Evolutionary conservation across 768 basidiomycete species (phyloP), one percentile per base, ranked within the genome.

Genomic region (Cystofilobasidium bisporidii): DNA sequence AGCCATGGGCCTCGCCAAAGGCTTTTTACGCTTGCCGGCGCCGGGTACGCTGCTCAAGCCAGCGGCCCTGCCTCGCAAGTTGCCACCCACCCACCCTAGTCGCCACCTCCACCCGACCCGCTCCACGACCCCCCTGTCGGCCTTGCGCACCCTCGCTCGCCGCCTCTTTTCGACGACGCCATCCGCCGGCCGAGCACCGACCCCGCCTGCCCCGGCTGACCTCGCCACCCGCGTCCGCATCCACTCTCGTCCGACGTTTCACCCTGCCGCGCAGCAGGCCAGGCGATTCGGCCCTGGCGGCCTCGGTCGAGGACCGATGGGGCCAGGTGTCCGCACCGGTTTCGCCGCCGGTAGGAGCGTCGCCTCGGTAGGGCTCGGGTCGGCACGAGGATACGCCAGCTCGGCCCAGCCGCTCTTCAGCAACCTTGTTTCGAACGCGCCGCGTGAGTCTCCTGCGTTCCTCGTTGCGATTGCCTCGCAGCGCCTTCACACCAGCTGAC

Each of bases 381-480:
- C n/a, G 20, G 43, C 62, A 1, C 24, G 63, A 41, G 63, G 45
- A 1, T 64, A 64, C 40, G 36, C 50, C 36, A 50, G 43, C 20
- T 8, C 63, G 6, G 63, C 63, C 17, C 48, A 45, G 22, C 63
- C 63, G 20, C 40, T 64, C 33, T 56, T 64, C 32, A 45, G 48
- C 33, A 64, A 64, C n/a, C 20, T 61, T 26, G 33, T 64, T n/a
- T 12, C 50, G 9, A 64, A 64, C 55, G 63, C 55, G 11, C 63
- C 63, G 15, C 33, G 63, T 64, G 10, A 50, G 62, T 64, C 28
- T 38, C 38, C n/a, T n/a, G 28, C 22, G 26, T 62, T 32, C 18
- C 10, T 36, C 28, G 20, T 22, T 30, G 10, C 6, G 8, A 5
- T 48, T 3, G 47, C 45, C 43, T 24, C 28, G 4, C 15, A 26